A percentile compares a stretch with the other conserved stretches of the same genome.
phyloP scores from a whole-genome alignment of 345 rosid genomes.

The Orychophragmus violaceus region DNA sequence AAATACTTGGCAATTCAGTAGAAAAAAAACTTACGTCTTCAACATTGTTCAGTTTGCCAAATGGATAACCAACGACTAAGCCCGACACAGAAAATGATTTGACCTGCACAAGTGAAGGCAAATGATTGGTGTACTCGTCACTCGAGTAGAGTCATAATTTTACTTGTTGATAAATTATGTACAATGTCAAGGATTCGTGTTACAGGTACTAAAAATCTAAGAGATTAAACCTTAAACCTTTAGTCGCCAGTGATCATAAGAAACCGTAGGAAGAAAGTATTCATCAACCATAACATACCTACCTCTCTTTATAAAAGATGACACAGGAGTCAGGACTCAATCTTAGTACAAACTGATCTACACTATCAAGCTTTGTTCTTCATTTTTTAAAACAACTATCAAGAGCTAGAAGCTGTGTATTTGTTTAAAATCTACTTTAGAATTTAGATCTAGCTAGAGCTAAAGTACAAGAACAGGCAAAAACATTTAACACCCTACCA shows the following conservation, averaged over 20 bases:
- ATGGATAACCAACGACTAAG: constrained; percentile 70
- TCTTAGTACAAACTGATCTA: constrained; percentile 13
- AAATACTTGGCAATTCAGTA: neutral
- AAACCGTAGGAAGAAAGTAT: neutral
- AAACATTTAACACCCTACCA: constrained; percentile 43
- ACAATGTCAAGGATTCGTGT: neutral
- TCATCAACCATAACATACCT: neutral
- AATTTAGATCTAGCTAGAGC: neutral
- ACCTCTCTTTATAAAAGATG: too few species aligned
- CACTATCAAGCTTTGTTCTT: neutral
- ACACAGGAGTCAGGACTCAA: too few species aligned
- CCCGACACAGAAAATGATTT: constrained; percentile 58
- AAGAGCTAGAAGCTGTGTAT: neutral
- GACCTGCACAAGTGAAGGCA: constrained; percentile 38
- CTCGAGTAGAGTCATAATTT: neutral
- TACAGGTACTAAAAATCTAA: neutral
- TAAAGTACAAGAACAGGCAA: neutral
- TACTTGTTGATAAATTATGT: neutral
- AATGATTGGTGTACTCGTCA: neutral
- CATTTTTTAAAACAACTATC: neutral
- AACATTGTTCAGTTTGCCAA: constrained; percentile 29
- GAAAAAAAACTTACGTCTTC: constrained; percentile 38
- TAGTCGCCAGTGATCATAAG: neutral
- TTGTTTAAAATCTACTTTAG: neutral
- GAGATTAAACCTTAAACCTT: neutral